Evolutionary conservation across 1,284 basidiomycete genomes (phyloP).

Genomic region (Heterobasidion parviporum): DNA sequence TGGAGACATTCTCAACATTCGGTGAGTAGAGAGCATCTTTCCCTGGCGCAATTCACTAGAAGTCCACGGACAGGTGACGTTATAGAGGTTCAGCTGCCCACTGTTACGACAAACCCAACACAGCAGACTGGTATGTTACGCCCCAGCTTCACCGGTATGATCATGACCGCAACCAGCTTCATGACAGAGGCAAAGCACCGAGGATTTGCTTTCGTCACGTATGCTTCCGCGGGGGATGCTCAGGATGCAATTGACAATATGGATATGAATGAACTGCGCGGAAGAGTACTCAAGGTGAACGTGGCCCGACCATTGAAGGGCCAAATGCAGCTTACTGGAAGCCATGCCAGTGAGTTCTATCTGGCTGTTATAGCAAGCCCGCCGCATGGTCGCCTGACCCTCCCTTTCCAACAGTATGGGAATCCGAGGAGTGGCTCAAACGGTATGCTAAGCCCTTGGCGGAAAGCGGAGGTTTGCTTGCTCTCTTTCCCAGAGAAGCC

Average conservation of each 20-base stretch:
- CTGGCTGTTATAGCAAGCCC: not conserved
- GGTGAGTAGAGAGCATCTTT: conserved; percentile 34
- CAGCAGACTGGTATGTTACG: conserved; percentile 37
- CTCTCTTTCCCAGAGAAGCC: not conserved
- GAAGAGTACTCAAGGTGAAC: conserved; percentile 70
- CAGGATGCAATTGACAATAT: conserved; percentile 86
- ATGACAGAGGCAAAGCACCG: conserved; percentile 65
- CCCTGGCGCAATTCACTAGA: conserved; percentile 3
- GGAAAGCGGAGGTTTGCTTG: conserved; percentile 54
- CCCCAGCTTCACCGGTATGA: conserved; percentile 1
- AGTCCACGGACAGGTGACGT: conserved; percentile 53
- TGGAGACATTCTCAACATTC: conserved; percentile 70
- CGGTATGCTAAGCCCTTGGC: conserved; percentile 64
- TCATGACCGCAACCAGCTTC: conserved; percentile 7
- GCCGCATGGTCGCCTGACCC: too few species aligned
- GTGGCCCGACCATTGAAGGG: conserved; percentile 68
- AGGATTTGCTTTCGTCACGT: conserved; percentile 78
- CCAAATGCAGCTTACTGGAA: conserved; percentile 53
- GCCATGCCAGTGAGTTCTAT: conserved; percentile 57
- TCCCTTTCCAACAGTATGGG: conserved; percentile 53
- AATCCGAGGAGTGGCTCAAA: conserved; percentile 78
- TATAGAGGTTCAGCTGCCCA: conserved; percentile 73
- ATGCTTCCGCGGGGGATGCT: conserved; percentile 64
- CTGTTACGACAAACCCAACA: conserved; percentile 53
- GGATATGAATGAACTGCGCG: conserved; percentile 75